Conservation (phyloP, 2,329 filamentous ascomycete genomes). For the Pezizomycotina sp. region DNA sequence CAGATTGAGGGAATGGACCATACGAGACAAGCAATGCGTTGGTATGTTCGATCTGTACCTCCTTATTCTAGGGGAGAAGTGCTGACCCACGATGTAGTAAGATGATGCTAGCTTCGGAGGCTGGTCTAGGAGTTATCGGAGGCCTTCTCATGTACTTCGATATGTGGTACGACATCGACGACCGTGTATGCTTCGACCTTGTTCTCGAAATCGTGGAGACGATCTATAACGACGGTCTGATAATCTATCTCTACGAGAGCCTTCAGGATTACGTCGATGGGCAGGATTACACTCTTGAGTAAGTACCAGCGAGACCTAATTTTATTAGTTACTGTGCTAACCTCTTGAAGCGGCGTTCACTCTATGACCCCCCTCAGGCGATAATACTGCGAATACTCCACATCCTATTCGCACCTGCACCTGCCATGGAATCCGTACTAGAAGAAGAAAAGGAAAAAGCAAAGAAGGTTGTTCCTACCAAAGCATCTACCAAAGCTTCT, state of each 20-base stretch:
- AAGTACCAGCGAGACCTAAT: too few relatives aligned
- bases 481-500: not conserved
- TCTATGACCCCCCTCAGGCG: slow-evolving; percentile 17
- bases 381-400: slow-evolving; percentile 15
- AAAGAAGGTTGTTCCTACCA: not conserved
- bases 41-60: too few relatives aligned
- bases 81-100: too few relatives aligned
- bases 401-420: slow-evolving; percentile 15
- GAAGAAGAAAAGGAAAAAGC: too few relatives aligned
- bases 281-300: slow-evolving; percentile 16
- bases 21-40: slow-evolving; percentile 24
- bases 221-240: slow-evolving; percentile 25
- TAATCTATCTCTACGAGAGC: slow-evolving; percentile 25
- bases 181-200: slow-evolving; percentile 25
- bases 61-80: too few relatives aligned
- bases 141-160: slow-evolving; percentile 25
- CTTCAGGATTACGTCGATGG: slow-evolving; percentile 23
- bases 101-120: slow-evolving; percentile 25
- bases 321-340: too few relatives aligned
- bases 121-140: slow-evolving; percentile 22
- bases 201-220: slow-evolving; percentile 25
- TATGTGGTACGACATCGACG: slow-evolving; percentile 25
- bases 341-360: too few relatives aligned
- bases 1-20: slow-evolving; percentile 24
- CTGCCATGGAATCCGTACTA: too few relatives aligned